phyloP scores from a whole-genome alignment of 129 eudicot genomes.

The Flaveria linearis region DNA sequence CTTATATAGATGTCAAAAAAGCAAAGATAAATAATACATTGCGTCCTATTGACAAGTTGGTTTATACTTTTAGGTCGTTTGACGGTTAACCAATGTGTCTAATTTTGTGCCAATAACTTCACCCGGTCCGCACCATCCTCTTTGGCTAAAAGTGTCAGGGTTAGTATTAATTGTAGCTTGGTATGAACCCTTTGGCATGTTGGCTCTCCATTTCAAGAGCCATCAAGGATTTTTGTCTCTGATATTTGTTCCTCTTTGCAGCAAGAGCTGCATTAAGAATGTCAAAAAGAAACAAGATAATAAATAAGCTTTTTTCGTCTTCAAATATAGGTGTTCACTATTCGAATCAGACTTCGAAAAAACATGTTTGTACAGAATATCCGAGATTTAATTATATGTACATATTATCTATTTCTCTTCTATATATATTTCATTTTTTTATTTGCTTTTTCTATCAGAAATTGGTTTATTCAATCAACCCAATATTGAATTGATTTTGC shows the following conservation, averaged over 20 bases:
- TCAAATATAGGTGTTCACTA: background rate
- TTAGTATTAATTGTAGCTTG: constrained; percentile 57
- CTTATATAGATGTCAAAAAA: background rate
- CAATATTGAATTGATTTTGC: background rate
- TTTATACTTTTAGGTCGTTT: background rate
- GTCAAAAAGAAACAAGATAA: constrained; percentile 6
- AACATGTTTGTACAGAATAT: background rate
- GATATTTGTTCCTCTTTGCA: constrained; percentile 91
- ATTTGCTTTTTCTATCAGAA: background rate
- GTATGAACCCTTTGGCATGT: constrained; percentile 97
- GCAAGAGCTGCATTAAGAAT: constrained; percentile 63
- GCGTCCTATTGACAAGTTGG: constrained; percentile 5
- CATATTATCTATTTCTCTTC: too few relatives aligned
- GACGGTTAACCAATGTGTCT: background rate
- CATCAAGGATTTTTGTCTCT: constrained; percentile 92
- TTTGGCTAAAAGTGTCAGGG: constrained; percentile 15
- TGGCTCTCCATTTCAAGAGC: constrained; percentile 99
- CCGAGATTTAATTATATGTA: background rate
- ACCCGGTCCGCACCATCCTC: constrained; percentile 25
- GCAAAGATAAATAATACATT: constrained; percentile 10
- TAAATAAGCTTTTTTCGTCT: background rate
- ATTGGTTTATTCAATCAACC: background rate
- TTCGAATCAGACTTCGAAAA: background rate
- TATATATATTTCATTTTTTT: too few relatives aligned
- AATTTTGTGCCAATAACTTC: constrained; percentile 3